phyloP scores from a whole-genome alignment of 2,329 filamentous ascomycete genomes.

The Clonostachys rhizophaga region DNA sequence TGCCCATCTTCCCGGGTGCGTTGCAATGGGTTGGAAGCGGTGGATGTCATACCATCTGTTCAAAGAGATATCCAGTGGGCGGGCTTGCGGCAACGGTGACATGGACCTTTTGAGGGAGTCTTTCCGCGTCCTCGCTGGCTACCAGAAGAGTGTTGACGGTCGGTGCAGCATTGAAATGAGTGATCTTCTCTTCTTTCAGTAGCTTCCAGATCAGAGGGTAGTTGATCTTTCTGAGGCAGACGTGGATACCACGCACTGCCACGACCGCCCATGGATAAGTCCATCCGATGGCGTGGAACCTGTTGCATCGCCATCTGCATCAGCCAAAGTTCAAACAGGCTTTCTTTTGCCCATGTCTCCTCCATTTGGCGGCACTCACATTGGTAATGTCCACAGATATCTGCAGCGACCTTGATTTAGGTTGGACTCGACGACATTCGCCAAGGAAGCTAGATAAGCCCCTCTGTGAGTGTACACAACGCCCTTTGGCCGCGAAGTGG shows the following conservation, averaged over 20 bases:
- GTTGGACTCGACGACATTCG: constrained; percentile 83
- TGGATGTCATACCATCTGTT: constrained; percentile 68
- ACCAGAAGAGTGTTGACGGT: constrained; percentile 95
- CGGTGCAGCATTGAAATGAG: constrained; percentile 92
- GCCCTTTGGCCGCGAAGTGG: constrained; percentile 87
- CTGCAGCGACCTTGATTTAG: constrained; percentile 73
- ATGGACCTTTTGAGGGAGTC: constrained; percentile 64
- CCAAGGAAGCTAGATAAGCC: constrained; percentile 78
- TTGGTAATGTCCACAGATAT: constrained; percentile 88
- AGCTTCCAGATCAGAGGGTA: constrained; percentile 90
- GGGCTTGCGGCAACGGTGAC: constrained; percentile 93
- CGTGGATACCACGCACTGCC: constrained; percentile 88
- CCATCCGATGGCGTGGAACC: constrained; percentile 70
- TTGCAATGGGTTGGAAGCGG: background rate
- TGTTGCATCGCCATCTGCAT: constrained; percentile 13
- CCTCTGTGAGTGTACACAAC: constrained; percentile 89
- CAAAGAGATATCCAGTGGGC: constrained; percentile 84
- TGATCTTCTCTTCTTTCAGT: constrained; percentile 80
- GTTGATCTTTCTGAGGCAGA: constrained; percentile 91
- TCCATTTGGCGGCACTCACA: constrained; percentile 53
- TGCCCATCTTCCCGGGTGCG: background rate
- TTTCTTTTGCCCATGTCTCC: no score
- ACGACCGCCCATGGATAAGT: constrained; percentile 93
- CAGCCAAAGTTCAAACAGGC: no score
- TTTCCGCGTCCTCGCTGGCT: constrained; percentile 68